Base-by-base conservation (phyloP, 257 asterid species). In the Asclepias syriaca region DNA sequence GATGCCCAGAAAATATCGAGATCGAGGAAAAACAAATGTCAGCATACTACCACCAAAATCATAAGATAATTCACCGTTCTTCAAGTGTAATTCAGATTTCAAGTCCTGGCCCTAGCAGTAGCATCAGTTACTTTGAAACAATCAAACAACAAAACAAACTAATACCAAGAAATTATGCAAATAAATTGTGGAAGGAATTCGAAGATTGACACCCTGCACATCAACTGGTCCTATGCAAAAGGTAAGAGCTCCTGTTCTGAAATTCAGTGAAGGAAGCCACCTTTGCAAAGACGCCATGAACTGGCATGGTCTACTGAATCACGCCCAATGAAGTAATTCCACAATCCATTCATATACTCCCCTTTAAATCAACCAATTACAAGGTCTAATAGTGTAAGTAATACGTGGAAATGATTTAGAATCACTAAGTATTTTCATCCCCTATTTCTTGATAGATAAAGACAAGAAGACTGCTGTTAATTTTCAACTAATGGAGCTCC, bases 221-320 rank as follows among this genome's bases (percentile, higher is more conserved):
- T 81, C 82, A 81, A 84, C 75, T 74, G 80, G 81, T 84, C 84
- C 84, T 88, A 78, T 79, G 92, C 82, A 79, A 75, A 77, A 84
- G 80, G 88, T 74, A 77, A 79, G 85, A 87, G 86, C 85, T 83
- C 88, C 96, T 84, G 85, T 82, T 81, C 86, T 80, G 89, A 83
- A 71, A 80, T 84, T 86, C 95, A 81, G 87, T 78, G 51, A 80
- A 78, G 77, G 88, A 85, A 83, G 87, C 84, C 86, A 78, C 81
- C 89, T 79, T 82, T 72, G 87, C 87, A 78, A 73, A 77, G 82
- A 83, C 11, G 82, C 90, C 89, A 79, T 84, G 86, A 83, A 82
- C 87, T 77, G 83, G 77, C 81, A 76, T 69, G 77, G 67, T 70
- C 70, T 77, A 79, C 87, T 77, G 85, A 83, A 81, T 74, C 84